Evolutionary conservation across 2,329 filamentous ascomycete species (phyloP), one percentile per base, ranked within the genome.

Genomic region (Fusarium sp.): DNA sequence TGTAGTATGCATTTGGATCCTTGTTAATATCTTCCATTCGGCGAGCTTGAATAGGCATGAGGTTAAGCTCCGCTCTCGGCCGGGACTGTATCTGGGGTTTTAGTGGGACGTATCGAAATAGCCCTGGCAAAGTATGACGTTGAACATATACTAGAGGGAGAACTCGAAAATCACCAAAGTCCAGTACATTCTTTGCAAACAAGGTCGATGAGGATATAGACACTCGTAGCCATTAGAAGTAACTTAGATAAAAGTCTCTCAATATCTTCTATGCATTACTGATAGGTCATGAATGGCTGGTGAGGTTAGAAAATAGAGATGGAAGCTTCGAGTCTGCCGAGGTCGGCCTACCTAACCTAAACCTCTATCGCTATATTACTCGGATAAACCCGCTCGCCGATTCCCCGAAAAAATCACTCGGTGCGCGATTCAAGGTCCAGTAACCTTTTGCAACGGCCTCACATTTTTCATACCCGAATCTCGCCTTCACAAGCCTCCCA

Each of bases 31-130:
- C 15, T 36, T 44, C 2, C n/a, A 12, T 33, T 69, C 71, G 71
- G 74, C 72, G 65, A 74, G 71, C 72, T 62, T 36, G 26, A 66
- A 71, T 60, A 57, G 66, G 71, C 58, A 71, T 62, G 63, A 58
- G 26, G 55, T 57, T 58, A 33, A 28, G 49, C 62, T 61, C 57
- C 47, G 56, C 49, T 55, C 44, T 72, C 55, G 60, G 61, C 60
- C 51, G 42, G 57, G 45, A 59, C 40, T 45, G 46, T 49, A 58
- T 57, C 57, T 54, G 49, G 47, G 49, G 38, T 54, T 69, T 30
- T 50, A 42, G 66, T 51, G 47, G 62, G 54, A 42, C 28, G 50
- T 20, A 11, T 20, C 30, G 20, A 45, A 50, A 11, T 23, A 46
- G 23, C 30, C 28, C 38, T 36, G 16, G 54, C 3, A 42, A 45